These are phyloP conservation scores for Stagonosporopsis chrysanthemi DNA, from an alignment of 2,329 filamentous ascomycete genomes.

Conservation along the genomic window DNA sequence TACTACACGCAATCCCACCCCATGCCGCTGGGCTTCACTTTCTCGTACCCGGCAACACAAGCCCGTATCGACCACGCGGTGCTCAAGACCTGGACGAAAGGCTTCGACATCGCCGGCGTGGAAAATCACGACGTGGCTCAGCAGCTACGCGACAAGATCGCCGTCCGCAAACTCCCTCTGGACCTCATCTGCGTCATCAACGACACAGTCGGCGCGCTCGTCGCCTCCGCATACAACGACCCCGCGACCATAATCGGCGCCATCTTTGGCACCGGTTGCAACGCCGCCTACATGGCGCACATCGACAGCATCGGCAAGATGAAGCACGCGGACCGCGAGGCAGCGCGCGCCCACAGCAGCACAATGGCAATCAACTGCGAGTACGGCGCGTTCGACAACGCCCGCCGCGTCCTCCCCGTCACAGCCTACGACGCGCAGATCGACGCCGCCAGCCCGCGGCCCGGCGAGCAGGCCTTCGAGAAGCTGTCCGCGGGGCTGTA, in stretches of 20 bases:
- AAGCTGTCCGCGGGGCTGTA: constrained; percentile 57
- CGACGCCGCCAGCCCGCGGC: constrained; percentile 54
- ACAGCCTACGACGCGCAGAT: constrained; percentile 68
- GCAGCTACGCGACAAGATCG: constrained; percentile 81
- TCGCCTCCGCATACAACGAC: constrained; percentile 90
- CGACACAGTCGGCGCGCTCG: constrained; percentile 90
- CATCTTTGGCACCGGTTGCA: constrained; percentile 93
- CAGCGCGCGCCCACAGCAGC: constrained; percentile 1
- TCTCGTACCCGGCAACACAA: constrained; percentile 93
- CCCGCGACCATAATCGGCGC: constrained; percentile 84
- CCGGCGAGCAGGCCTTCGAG: constrained; percentile 56
- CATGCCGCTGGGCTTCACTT: constrained; percentile 89
- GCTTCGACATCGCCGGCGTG: constrained; percentile 91
- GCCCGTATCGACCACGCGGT: constrained; percentile 92
- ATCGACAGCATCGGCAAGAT: constrained; percentile 84
- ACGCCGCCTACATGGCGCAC: constrained; percentile 92
- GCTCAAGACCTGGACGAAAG: constrained; percentile 96
- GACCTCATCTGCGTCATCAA: constrained; percentile 88
- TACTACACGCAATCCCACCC: constrained; percentile 67
- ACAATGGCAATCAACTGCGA: constrained; percentile 95
- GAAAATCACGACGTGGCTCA: constrained; percentile 91
- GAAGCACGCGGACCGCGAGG: constrained; percentile 10
- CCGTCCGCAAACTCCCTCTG: constrained; percentile 78
- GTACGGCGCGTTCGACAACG: constrained; percentile 96
- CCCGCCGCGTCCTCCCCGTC: constrained; percentile 83